Evolutionary conservation across 108 stramenopile species (phyloP).

Genomic region (Nannochloropsis salina): DNA sequence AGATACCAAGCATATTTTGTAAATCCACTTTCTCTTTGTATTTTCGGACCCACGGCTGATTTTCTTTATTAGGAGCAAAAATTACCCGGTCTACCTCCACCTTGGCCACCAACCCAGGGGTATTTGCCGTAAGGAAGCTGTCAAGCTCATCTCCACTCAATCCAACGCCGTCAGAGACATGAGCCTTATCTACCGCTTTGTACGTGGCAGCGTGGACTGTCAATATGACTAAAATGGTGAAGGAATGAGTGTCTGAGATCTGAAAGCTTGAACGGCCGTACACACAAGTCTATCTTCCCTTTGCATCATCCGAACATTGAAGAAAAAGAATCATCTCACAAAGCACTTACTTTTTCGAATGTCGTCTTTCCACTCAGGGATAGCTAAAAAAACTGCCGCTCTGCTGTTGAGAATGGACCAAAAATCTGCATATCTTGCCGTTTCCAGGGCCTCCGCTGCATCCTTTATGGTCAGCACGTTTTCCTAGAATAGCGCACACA

Average conservation of each 20-base stretch:
- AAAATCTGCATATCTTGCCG: constrained; percentile 39
- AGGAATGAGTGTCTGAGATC: background rate
- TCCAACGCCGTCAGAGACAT: background rate
- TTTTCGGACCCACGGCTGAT: background rate
- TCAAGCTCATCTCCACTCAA: background rate
- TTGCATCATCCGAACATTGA: background rate
- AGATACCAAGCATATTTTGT: background rate
- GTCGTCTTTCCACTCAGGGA: constrained; percentile 8
- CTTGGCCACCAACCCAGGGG: background rate
- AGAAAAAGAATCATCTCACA: background rate
- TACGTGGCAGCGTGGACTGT: background rate
- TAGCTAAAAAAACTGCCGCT: background rate
- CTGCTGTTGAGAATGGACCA: constrained; percentile 24
- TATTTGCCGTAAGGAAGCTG: background rate
- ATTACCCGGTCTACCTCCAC: constrained; percentile 5
- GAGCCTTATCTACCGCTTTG: background rate
- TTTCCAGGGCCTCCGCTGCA: constrained; percentile 34
- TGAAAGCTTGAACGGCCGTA: background rate
- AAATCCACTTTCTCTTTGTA: background rate
- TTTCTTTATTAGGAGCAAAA: background rate
- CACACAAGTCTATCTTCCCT: background rate
- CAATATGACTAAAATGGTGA: background rate
- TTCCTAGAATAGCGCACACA: constrained; percentile 22
- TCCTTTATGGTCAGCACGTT: constrained; percentile 28
- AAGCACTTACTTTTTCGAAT: background rate